Evolutionary conservation across 2,329 filamentous ascomycete genomes (phyloP).

Genomic region (Talaromyces islandicus): DNA sequence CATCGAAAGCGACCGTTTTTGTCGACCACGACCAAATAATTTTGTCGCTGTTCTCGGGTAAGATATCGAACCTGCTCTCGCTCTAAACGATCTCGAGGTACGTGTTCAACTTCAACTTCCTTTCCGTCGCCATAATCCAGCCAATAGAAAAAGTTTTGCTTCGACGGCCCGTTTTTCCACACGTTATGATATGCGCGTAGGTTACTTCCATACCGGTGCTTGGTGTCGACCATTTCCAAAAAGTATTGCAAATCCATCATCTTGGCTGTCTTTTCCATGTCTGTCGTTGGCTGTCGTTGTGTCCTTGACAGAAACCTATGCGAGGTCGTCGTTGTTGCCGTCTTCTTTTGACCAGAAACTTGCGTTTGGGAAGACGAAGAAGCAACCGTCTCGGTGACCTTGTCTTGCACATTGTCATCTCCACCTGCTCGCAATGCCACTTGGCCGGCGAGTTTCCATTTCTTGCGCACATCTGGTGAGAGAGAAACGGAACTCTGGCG

Average conservation of each 20-base stretch:
- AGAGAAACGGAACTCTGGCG: slow-evolving; percentile 15
- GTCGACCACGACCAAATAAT: slow-evolving; percentile 76
- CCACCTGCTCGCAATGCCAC: slow-evolving; percentile 67
- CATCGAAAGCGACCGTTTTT: slow-evolving; percentile 70
- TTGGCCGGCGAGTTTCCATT: slow-evolving; percentile 69
- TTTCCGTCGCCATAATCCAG: slow-evolving; percentile 74
- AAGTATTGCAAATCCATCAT: slow-evolving; percentile 86
- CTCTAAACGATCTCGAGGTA: slow-evolving; percentile 68
- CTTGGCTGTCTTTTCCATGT: slow-evolving; percentile 53
- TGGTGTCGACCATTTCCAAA: slow-evolving; percentile 59
- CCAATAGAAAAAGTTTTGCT: slow-evolving; percentile 93
- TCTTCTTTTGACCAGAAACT: slow-evolving; percentile 16
- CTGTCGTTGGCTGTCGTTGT: neutral
- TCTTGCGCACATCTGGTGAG: slow-evolving; percentile 49
- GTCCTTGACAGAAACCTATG: neutral
- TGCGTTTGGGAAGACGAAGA: neutral
- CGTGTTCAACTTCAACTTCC: slow-evolving; percentile 62
- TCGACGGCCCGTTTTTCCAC: slow-evolving; percentile 72
- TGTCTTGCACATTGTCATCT: slow-evolving; percentile 50
- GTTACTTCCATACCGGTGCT: slow-evolving; percentile 83
- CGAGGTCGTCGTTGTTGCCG: slow-evolving; percentile 14
- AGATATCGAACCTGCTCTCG: slow-evolving; percentile 78
- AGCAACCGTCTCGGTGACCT: slow-evolving; percentile 32
- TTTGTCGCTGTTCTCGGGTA: slow-evolving; percentile 70
- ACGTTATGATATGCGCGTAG: slow-evolving; percentile 73